Conservation (phyloP, 2,329 filamentous ascomycete genomes). For the Aspergillus floridensis region DNA sequence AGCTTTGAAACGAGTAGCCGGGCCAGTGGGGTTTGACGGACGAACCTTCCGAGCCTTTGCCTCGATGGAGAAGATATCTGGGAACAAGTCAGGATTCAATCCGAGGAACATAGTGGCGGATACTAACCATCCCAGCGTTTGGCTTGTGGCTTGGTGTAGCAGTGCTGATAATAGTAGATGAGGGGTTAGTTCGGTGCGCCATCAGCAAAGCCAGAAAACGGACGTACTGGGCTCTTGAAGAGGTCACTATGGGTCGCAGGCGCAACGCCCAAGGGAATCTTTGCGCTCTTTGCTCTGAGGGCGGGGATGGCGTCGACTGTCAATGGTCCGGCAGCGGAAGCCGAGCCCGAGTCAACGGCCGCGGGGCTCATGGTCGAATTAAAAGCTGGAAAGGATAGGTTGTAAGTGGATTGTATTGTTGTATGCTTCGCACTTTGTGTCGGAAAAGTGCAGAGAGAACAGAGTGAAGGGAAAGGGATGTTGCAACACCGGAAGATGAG, state of each 20-base stretch:
- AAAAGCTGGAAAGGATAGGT: background rate
- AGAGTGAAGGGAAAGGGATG: background rate
- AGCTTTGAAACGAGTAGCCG: background rate
- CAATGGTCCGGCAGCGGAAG: constrained; percentile 41
- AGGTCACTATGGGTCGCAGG: constrained; percentile 74
- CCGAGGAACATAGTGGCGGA: background rate
- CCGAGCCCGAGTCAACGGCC: constrained; percentile 14
- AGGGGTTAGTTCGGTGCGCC: constrained; percentile 16
- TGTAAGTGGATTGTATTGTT: background rate
- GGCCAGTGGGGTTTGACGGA: background rate
- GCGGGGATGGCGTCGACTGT: constrained; percentile 66
- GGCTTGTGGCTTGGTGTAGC: constrained; percentile 66
- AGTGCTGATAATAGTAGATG: constrained; percentile 28
- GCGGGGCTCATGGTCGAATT: constrained; percentile 29
- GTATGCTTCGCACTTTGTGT: background rate
- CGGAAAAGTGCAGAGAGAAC: background rate
- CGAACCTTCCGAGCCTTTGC: constrained; percentile 50
- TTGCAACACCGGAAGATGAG: background rate
- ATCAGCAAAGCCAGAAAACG: background rate
- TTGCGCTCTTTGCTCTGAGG: constrained; percentile 65
- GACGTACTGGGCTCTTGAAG: constrained; percentile 71
- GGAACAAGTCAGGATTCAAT: background rate
- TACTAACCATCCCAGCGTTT: constrained; percentile 80
- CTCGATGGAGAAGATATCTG: constrained; percentile 61
- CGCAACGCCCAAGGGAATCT: constrained; percentile 71